These are phyloP conservation scores for Hysterangium stoloniferum DNA, from an alignment of 768 basidiomycete species.

Conservation along the genomic window DNA sequence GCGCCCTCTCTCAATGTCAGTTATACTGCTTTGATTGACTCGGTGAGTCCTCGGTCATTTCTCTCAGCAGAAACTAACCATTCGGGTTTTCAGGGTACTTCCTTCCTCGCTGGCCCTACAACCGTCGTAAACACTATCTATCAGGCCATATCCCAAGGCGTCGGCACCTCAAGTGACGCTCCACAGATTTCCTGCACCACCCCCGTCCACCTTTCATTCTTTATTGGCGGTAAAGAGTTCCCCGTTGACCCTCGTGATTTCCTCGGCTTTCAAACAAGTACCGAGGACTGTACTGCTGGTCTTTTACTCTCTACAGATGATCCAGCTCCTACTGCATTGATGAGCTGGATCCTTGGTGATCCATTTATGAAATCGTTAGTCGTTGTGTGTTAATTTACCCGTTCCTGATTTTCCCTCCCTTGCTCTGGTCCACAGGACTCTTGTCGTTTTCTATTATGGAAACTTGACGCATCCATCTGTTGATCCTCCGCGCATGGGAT, in stretches of 20 bases:
- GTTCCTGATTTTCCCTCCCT: neutral
- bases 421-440: neutral
- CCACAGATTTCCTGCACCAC: neutral
- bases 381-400: neutral
- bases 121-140: neutral
- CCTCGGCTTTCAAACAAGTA: neutral
- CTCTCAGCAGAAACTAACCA: neutral
- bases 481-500: conserved; percentile 9
- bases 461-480: conserved; percentile 9
- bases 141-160: neutral
- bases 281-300: neutral
- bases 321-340: neutral
- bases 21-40: conserved; percentile 7
- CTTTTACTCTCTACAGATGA: neutral
- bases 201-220: neutral
- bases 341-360: conserved; percentile 9
- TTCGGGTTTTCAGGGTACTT: conserved; percentile 1
- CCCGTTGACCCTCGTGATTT: conserved; percentile 10
- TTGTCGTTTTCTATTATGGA: conserved; percentile 6
- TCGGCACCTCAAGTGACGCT: neutral
- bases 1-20: neutral
- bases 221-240: conserved; percentile 10
- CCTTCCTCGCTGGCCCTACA: conserved; percentile 4
- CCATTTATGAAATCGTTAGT: conserved; percentile 10
- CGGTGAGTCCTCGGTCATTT: neutral